These are phyloP conservation scores for Leishmania braziliensis DNA, from an alignment of 208 protist genomes.

Conservation along the genomic window DNA sequence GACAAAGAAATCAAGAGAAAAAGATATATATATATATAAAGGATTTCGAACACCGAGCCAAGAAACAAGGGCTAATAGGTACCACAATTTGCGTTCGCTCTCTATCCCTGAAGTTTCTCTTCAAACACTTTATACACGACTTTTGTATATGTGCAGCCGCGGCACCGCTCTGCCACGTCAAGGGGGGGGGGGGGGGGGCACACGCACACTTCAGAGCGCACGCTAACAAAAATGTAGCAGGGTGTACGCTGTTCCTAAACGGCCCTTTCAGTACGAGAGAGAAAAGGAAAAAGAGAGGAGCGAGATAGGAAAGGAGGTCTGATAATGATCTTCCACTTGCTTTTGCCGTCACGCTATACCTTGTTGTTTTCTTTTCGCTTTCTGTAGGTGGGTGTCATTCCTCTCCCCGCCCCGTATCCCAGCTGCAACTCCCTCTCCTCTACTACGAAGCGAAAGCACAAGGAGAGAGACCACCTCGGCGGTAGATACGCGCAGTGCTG, in stretches of 20 bases:
- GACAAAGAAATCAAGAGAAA: background rate
- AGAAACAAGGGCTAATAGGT: background rate
- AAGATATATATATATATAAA: background rate
- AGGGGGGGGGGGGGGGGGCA: background rate
- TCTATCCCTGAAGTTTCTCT: background rate
- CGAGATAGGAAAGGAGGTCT: background rate
- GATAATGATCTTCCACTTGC: background rate
- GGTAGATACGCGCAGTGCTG: background rate
- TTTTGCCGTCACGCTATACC: background rate
- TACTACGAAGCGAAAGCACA: background rate
- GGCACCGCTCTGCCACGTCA: background rate
- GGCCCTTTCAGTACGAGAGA: background rate
- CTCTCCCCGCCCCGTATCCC: background rate
- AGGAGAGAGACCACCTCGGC: background rate
- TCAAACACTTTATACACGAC: slow-evolving; percentile 3
- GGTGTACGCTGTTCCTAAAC: background rate
- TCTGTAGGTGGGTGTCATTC: background rate
- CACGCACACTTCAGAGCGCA: slow-evolving; percentile 2
- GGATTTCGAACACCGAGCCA: background rate
- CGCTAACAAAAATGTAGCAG: background rate
- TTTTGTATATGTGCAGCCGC: background rate
- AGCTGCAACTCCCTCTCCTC: background rate
- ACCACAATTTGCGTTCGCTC: background rate
- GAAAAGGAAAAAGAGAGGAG: background rate
- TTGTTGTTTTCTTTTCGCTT: background rate